A percentile compares a stretch with the other conserved stretches of the same genome.
Evolutionary conservation across 179 eudicot genomes (phyloP).

Genomic region (Beta lomatogona): DNA sequence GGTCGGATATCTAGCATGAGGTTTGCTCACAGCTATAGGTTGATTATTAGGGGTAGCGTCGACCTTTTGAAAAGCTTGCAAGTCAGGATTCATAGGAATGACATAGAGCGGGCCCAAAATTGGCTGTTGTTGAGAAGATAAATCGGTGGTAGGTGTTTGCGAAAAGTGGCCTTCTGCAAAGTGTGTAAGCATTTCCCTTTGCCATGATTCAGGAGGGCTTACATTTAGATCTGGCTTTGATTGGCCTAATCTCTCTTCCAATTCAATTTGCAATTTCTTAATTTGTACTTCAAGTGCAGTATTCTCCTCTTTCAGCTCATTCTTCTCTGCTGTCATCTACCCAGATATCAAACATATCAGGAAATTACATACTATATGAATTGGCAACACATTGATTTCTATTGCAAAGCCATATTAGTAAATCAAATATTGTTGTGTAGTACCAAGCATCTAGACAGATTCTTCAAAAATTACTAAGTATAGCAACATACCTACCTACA

Average conservation of each 20-base stretch:
- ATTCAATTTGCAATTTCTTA: slow-evolving; percentile 40
- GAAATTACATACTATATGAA: neutral
- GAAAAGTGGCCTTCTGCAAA: slow-evolving; percentile 18
- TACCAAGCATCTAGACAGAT: neutral
- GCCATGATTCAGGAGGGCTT: slow-evolving; percentile 48
- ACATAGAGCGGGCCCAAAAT: slow-evolving; percentile 58
- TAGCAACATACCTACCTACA: neutral
- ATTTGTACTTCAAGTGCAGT: slow-evolving; percentile 57
- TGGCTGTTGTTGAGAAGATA: slow-evolving; percentile 41
- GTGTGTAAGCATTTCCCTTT: slow-evolving; percentile 27
- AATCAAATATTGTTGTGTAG: neutral
- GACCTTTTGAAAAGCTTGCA: slow-evolving; percentile 39
- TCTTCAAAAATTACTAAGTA: neutral
- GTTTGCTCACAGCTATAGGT: slow-evolving; percentile 63
- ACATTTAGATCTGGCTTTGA: slow-evolving; percentile 60
- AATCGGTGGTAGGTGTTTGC: slow-evolving; percentile 32
- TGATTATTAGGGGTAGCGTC: slow-evolving; percentile 34
- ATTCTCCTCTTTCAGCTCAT: slow-evolving; percentile 74
- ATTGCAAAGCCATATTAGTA: neutral
- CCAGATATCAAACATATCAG: slow-evolving; percentile 3
- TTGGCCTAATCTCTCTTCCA: slow-evolving; percentile 45
- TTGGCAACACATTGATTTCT: neutral
- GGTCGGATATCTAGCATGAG: slow-evolving; percentile 80
- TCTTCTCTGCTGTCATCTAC: slow-evolving; percentile 62
- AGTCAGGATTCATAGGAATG: slow-evolving; percentile 52